Evolutionary conservation across 805 yeast genomes (phyloP), one percentile per base, ranked within the genome.

Genomic region (Barnettozyma sucrosica): DNA sequence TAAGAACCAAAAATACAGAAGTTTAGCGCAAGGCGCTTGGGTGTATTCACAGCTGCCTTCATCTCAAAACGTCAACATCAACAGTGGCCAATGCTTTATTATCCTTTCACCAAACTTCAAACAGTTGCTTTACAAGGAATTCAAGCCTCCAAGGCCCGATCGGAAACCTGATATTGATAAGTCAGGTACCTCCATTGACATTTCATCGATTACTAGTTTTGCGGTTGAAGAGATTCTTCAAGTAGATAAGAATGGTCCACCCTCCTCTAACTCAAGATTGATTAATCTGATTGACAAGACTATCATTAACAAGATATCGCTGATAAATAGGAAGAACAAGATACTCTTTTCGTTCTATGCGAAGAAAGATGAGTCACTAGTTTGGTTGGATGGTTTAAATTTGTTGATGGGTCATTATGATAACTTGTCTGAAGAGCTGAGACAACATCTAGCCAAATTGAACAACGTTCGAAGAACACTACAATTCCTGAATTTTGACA

Each of bases 381-480:
- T 81, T 7, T 88, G 95, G 95, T 67, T 83, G 32, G 95, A 88
- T 65, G 96, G 95, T 0, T 63, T 87, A 46, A 79, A 78, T 56
- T 66, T 80, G 59, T 58, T 79, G 32, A 66, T 72, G 19, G 68
- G 71, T 45, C 70, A 57, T 44, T 50, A 47, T 45, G 60, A 55
- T 20, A 65, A 58, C 32, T 51, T 75, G 16, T 74, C 81, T 1
- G 60, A 58, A 0, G 78, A 72, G 18, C 70, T 82, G 7, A 62
- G 63, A 47, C 58, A 55, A 19, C 81, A 79, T 52, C 64, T 77
- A 14, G 64, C 66, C 4, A 67, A 68, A 38, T 59, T 80, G 43
- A 66, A 71, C 25, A 70, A 69, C 25, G 59, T 79, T 28, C 70
- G 81, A 55, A 67, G 67, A 45, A 69, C 73, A 33, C 72, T 77